Evolutionary conservation across 495 filamentous ascomycete species (phyloP).

Genomic region (Cryomyces minteri): DNA sequence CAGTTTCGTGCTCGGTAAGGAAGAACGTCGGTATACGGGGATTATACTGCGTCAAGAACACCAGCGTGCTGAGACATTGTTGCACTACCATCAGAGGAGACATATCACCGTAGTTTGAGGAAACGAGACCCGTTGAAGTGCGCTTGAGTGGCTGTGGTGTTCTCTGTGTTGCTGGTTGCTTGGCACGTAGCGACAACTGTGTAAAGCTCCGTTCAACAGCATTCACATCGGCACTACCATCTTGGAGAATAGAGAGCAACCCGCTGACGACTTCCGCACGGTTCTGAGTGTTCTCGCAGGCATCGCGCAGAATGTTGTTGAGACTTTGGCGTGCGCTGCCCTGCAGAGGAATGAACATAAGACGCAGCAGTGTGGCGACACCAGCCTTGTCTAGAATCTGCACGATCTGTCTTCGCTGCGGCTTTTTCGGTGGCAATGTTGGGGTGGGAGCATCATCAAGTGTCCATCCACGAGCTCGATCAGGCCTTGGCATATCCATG

Average conservation of each 20-base stretch:
- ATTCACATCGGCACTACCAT: conserved; percentile 79
- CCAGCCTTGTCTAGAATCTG: conserved; percentile 96
- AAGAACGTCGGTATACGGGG: conserved; percentile 75
- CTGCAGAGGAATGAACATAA: conserved; percentile 93
- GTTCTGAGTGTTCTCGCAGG: conserved; percentile 88
- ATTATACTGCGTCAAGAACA: conserved; percentile 65
- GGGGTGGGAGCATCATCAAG: conserved; percentile 22
- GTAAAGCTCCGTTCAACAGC: conserved; percentile 92
- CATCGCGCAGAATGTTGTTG: conserved; percentile 67
- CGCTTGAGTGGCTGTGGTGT: conserved; percentile 65
- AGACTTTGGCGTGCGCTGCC: conserved; percentile 63
- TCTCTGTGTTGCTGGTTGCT: conserved; percentile 56
- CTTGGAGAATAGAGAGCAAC: conserved; percentile 85
- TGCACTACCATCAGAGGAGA: conserved; percentile 91
- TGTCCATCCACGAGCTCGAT: conserved; percentile 27
- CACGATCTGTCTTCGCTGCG: conserved; percentile 55
- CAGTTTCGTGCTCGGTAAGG: conserved; percentile 80
- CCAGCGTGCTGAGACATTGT: conserved; percentile 72
- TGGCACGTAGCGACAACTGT: conserved; percentile 79
- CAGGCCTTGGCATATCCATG: conserved; percentile 29
- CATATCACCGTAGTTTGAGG: conserved; percentile 46
- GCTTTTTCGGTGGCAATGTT: conserved; percentile 30
- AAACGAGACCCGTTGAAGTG: conserved; percentile 34
- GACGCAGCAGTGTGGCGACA: conserved; percentile 76
- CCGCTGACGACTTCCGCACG: conserved; percentile 87